Evolutionary conservation across 495 filamentous ascomycete genomes (phyloP), one percentile per base, ranked within the genome.

Genomic region (Diplogelasinospora grovesii): DNA sequence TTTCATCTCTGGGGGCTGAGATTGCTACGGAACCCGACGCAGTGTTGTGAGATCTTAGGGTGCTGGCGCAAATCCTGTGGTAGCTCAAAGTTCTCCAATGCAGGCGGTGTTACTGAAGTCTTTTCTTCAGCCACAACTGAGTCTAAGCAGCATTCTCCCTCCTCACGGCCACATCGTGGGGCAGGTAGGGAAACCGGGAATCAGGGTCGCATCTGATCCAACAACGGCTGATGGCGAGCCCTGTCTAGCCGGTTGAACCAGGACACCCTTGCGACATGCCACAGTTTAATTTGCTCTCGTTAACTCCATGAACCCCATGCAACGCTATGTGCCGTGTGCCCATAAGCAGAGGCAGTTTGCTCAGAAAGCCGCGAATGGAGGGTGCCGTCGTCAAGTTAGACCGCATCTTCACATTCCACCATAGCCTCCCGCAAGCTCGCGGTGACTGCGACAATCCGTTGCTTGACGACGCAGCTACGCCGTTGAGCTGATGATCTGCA

Each of bases 171-270:
- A 31, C 41, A 32, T 46, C 47, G 51, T 49, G 52, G 50, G 48
- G 50, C 29, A 44, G 31, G 24, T 41, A 53, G 22, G 50, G 41
- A 59, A 61, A 63, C 57, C 57, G 50, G 53, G 57, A 59, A 57
- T 57, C 51, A 55, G 56, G 53, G 57, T 63, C 45, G 26, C 56
- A 61, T 57, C 41, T 45, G 22, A 45, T 50, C 53, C 48, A 55
- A 50, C 53, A 45, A 50, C 52, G 55, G 50, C 42, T 51, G 50
- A 41, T 52, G 56, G 47, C 47, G 53, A 62, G 36, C 35, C 48
- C 46, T 41, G 37, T 43, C 29, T 20, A 45, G 32, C 48, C 18
- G 21, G 25, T 41, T n/a, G 18, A 22, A 20, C 38, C 38, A 41
- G 28, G 36, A 14, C 30, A 48, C 52, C 59, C 50, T 44, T 47